A percentile compares a stretch with the other conserved stretches of the same genome.
Conservation (phyloP, 192 early-diverging fungal species). For the Coemansia sp. region DNA sequence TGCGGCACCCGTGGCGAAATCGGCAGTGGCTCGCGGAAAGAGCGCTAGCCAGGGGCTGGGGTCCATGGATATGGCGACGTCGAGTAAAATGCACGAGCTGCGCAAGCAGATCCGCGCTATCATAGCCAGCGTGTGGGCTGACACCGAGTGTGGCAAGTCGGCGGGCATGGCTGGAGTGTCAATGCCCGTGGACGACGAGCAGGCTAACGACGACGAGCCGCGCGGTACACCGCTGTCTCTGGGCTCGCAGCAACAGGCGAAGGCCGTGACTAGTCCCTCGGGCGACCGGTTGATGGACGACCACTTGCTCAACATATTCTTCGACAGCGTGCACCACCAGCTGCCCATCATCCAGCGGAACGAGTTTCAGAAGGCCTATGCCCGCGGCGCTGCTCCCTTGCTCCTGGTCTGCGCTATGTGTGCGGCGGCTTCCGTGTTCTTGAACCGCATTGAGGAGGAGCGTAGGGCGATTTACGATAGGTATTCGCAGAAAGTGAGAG, state of each 20-base stretch:
- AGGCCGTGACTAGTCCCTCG: constrained; percentile 19
- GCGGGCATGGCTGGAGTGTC: constrained; percentile 50
- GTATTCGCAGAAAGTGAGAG: constrained; percentile 51
- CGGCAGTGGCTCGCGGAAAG: constrained; percentile 38
- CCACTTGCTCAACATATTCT: constrained; percentile 39
- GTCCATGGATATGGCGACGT: not conserved
- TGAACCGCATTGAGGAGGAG: constrained; percentile 51
- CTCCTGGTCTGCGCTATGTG: constrained; percentile 51
- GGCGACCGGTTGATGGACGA: constrained; percentile 49
- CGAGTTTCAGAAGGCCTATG: constrained; percentile 27
- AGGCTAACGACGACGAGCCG: not conserved
- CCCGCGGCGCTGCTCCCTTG: constrained; percentile 12
- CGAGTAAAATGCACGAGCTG: constrained; percentile 36
- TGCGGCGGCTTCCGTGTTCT: constrained; percentile 45
- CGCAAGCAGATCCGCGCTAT: constrained; percentile 37
- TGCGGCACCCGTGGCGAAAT: constrained; percentile 1
- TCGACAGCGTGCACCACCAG: constrained; percentile 47
- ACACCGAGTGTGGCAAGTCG: constrained; percentile 48
- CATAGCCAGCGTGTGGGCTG: constrained; percentile 50
- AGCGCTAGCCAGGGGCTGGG: constrained; percentile 40
- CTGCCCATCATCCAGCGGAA: constrained; percentile 42
- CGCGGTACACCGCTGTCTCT: not conserved
- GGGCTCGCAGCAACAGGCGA: not conserved
- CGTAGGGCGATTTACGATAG: constrained; percentile 40
- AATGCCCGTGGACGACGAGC: constrained; percentile 29